Base-by-base conservation (phyloP, 768 basidiomycete genomes). In the Boletus vermiculosoides region DNA sequence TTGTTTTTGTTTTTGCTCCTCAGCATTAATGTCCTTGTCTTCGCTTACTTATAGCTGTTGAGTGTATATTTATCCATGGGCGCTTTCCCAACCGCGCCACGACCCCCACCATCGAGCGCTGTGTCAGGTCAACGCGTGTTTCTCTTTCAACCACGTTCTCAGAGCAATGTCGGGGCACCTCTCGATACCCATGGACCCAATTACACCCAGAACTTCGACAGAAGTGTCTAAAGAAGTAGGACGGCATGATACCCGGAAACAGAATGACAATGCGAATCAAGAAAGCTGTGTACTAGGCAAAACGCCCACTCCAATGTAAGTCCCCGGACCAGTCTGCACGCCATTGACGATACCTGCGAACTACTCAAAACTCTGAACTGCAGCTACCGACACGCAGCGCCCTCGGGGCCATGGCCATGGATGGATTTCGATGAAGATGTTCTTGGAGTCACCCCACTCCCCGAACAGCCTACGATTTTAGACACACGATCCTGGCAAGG, bases 331-430 rank as follows among this genome's bases (percentile, higher is more conserved):
- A n/a, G 5, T 45, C 18, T 23, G 18, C 22, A 9, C 15, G 3
- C 15, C 34, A 53, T 28, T 4, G 20, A 45, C 48, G 42, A 9
- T 39, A 8, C 5, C 13, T 0, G 20, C 41, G 8, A 23, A 23
- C 28, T 18, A 45, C 39, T 56, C 12, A 22, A 47, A 47, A 37
- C 4, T 45, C n/a, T 45, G 31, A 9, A 44, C 31, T n/a, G 42
- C 45, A 72, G 71, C 25, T 67, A 76, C 50, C 66, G 76, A 2
- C 76, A 77, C 23, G 75, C 71, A 18, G 65, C 74, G 15, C 76
- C 76, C 4, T 74, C 71, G 4, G 76, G 76, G 6, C 76, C 76
- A 23, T 77, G 76, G 76, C 76, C 76, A 7, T 77, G 74, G 67
- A 71, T 77, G 62, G 76, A 77, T 58, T 66, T 77, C 20, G 70